Conservation (phyloP, 306 rosid genomes). For the Fragaria ananassa region DNA sequence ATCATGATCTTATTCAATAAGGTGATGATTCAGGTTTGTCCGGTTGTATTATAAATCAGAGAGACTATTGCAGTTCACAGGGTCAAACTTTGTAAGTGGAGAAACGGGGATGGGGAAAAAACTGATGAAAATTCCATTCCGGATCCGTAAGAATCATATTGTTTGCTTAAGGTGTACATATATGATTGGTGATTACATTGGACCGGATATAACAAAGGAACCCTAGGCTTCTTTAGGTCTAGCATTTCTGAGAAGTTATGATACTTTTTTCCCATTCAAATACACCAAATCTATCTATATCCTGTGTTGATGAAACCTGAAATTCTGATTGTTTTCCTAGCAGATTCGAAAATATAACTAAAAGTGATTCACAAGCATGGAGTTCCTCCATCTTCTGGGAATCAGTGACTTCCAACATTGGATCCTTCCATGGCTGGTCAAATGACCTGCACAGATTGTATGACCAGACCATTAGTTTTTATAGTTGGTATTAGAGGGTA, state of each 20-base stretch:
- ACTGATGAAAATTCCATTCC: background rate
- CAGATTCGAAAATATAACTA: slow-evolving; percentile 48
- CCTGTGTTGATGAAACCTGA: slow-evolving; percentile 38
- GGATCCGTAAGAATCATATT: background rate
- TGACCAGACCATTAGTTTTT: slow-evolving; percentile 12
- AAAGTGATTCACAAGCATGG: slow-evolving; percentile 63
- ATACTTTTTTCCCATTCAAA: slow-evolving; percentile 67
- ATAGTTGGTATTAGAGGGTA: background rate
- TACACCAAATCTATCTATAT: slow-evolving; percentile 43
- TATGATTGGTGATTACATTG: background rate
- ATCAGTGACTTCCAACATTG: slow-evolving; percentile 35
- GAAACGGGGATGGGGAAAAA: background rate
- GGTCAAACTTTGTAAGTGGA: background rate
- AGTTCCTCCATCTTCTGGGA: slow-evolving; percentile 63
- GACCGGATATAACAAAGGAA: background rate
- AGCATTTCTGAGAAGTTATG: slow-evolving; percentile 9
- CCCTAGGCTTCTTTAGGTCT: background rate
- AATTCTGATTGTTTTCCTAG: slow-evolving; percentile 45
- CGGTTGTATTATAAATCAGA: background rate
- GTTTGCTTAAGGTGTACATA: background rate
- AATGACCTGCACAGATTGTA: slow-evolving; percentile 52
- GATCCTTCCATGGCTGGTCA: slow-evolving; percentile 67
- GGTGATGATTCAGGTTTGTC: background rate
- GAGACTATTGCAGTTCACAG: background rate
- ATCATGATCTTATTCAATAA: background rate